Evolutionary conservation across 148 eudicot species (phyloP).

Genomic region (Arbutus unedo): DNA sequence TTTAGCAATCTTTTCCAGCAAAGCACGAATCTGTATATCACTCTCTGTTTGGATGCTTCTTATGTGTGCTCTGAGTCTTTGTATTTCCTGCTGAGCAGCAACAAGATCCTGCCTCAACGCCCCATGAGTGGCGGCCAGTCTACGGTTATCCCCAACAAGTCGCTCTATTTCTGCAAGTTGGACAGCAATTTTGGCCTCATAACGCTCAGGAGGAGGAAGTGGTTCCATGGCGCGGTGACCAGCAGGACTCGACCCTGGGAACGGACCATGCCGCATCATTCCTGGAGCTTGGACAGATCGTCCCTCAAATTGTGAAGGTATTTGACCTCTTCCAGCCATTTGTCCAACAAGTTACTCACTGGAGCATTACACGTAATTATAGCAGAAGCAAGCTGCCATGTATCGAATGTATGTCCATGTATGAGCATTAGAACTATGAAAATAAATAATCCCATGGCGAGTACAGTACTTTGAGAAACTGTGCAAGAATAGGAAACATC

Average conservation of each 20-base stretch:
- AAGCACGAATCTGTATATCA: slow-evolving; percentile 68
- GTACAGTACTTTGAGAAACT: not conserved
- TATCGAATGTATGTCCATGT: not conserved
- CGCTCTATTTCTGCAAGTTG: slow-evolving; percentile 56
- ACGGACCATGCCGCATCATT: slow-evolving; percentile 63
- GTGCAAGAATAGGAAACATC: not conserved
- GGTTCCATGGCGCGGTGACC: slow-evolving; percentile 33
- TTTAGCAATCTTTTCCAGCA: slow-evolving; percentile 74
- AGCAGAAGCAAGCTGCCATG: not conserved
- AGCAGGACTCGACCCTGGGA: slow-evolving; percentile 40
- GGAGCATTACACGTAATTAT: slow-evolving; percentile 4
- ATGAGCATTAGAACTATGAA: slow-evolving; percentile 4
- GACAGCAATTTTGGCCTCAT: slow-evolving; percentile 46
- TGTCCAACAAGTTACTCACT: not conserved
- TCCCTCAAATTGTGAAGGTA: slow-evolving; percentile 30
- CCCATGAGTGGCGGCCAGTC: slow-evolving; percentile 55
- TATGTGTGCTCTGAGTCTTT: slow-evolving; percentile 59
- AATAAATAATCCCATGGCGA: not conserved
- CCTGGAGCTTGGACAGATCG: slow-evolving; percentile 47
- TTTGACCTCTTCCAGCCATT: slow-evolving; percentile 67
- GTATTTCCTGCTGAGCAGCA: slow-evolving; percentile 56
- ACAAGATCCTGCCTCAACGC: slow-evolving; percentile 65
- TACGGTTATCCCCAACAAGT: slow-evolving; percentile 61
- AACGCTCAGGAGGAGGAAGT: slow-evolving; percentile 33
- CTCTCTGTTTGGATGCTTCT: slow-evolving; percentile 75